These are phyloP conservation scores for Lentinus brumalis DNA, from an alignment of 768 basidiomycete genomes.

Conservation along the genomic window DNA sequence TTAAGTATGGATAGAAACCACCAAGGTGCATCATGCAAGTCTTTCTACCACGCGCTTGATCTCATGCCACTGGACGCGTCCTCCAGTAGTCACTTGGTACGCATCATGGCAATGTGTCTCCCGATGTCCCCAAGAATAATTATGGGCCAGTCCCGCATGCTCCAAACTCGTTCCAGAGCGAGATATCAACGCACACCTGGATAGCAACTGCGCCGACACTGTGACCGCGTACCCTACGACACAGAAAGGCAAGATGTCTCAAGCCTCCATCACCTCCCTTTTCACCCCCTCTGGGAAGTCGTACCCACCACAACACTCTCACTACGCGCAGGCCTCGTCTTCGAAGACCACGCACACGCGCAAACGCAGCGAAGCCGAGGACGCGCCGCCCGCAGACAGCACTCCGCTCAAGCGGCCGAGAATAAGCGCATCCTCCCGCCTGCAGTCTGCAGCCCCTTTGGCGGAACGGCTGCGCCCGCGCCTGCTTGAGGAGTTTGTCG, in stretches of 20 bases:
- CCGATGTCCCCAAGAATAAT: too few relatives aligned
- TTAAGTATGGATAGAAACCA: not conserved
- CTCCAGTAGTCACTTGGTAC: constrained; percentile 13
- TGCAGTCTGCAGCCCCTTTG: constrained; percentile 51
- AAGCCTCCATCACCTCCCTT: constrained; percentile 25
- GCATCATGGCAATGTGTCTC: not conserved
- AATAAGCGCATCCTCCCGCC: constrained; percentile 10
- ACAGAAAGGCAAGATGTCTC: constrained; percentile 14
- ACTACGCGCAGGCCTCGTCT: constrained; percentile 4
- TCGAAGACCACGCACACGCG: constrained; percentile 8
- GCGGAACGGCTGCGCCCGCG: constrained; percentile 75
- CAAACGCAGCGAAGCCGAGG: constrained; percentile 23
- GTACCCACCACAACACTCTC: not conserved
- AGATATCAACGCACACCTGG: constrained; percentile 31
- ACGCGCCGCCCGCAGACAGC: not conserved
- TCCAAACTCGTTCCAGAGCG: constrained; percentile 23
- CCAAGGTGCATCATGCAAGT: not conserved
- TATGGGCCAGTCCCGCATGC: constrained; percentile 26
- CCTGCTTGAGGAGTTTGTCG: constrained; percentile 65
- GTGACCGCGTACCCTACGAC: not conserved
- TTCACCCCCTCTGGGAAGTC: constrained; percentile 18
- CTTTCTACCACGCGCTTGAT: not conserved
- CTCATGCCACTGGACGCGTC: not conserved
- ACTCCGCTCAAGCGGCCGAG: constrained; percentile 14
- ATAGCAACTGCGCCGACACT: constrained; percentile 26